Evolutionary conservation across 2,329 filamentous ascomycete genomes (phyloP).

Genomic region (Colletotrichum sansevieriae): DNA sequence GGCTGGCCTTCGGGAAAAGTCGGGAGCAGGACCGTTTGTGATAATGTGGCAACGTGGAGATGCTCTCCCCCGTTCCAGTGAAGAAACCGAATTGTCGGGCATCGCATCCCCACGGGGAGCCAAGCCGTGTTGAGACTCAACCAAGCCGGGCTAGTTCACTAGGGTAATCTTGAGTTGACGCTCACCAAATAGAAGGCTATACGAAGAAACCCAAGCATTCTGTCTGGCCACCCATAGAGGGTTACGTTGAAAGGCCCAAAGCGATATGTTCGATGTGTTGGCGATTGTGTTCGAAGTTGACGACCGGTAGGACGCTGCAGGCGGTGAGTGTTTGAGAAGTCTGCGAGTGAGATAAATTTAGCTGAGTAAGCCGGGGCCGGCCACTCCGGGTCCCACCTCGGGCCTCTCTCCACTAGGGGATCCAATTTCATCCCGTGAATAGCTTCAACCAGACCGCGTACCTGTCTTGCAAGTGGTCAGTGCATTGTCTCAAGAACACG

Average conservation of each 20-base stretch:
- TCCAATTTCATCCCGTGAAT: conserved; percentile 16
- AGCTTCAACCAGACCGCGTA: conserved; percentile 27
- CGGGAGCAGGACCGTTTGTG: neutral
- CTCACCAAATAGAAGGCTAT: conserved; percentile 15
- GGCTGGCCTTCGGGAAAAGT: conserved; percentile 10
- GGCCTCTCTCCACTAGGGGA: neutral
- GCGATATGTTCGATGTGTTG: neutral
- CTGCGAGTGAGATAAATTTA: conserved; percentile 14
- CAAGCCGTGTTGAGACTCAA: neutral
- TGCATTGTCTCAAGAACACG: conserved; percentile 23
- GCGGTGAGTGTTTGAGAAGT: conserved; percentile 25
- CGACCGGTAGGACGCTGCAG: neutral
- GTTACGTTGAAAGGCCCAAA: accelerated
- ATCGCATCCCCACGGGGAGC: conserved; percentile 11
- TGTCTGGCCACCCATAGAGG: no score
- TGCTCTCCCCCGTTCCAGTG: neutral
- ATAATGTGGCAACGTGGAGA: conserved; percentile 6
- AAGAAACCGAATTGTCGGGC: conserved; percentile 2
- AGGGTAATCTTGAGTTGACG: neutral
- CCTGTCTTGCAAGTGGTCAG: conserved; percentile 20
- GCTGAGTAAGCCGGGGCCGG: conserved; percentile 27
- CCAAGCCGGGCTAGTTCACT: neutral
- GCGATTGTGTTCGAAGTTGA: neutral
- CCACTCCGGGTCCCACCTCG: conserved; percentile 10
- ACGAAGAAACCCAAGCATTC: neutral